These are phyloP conservation scores for Zygosaccharomyces pseudobailii DNA, from an alignment of 1,139 yeast genomes.

Conservation along the genomic window DNA sequence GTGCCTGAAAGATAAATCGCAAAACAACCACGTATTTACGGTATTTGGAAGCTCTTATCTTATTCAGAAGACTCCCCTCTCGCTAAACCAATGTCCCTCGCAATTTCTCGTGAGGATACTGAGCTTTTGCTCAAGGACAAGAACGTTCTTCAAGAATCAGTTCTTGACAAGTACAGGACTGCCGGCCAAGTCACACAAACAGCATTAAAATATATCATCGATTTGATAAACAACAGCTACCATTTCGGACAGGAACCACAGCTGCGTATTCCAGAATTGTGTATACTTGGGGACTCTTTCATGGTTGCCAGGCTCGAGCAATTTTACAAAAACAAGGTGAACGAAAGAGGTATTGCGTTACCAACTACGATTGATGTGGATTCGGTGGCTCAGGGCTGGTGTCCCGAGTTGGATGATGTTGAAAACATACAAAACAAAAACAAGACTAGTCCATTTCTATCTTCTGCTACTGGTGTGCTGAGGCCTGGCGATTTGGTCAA, in stretches of 20 bases:
- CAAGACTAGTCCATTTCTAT: constrained; percentile 20
- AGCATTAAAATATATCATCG: constrained; percentile 60
- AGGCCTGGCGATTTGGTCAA: constrained; percentile 81
- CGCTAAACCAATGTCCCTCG: constrained; percentile 48
- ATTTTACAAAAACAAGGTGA: constrained; percentile 52
- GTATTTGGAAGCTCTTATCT: not conserved
- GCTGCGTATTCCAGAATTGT: constrained; percentile 65
- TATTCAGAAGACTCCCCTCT: not conserved
- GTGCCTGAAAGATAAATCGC: not conserved
- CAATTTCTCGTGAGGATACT: constrained; percentile 66
- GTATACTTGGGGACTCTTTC: constrained; percentile 76
- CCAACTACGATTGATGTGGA: constrained; percentile 90
- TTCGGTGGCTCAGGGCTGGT: constrained; percentile 69
- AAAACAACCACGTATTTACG: not conserved
- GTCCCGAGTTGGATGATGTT: constrained; percentile 79
- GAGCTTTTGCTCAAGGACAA: constrained; percentile 68
- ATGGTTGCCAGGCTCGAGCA: constrained; percentile 51
- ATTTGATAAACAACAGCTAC: constrained; percentile 66
- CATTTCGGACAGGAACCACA: constrained; percentile 43
- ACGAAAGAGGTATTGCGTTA: constrained; percentile 82
- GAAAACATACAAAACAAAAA: constrained; percentile 31
- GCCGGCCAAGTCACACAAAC: constrained; percentile 95
- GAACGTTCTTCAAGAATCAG: constrained; percentile 57
- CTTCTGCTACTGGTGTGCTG: constrained; percentile 43
- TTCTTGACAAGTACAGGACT: constrained; percentile 74